These are phyloP conservation scores for Penicillium hesseltinei DNA, from an alignment of 2,329 filamentous ascomycete species.

Conservation along the genomic window DNA sequence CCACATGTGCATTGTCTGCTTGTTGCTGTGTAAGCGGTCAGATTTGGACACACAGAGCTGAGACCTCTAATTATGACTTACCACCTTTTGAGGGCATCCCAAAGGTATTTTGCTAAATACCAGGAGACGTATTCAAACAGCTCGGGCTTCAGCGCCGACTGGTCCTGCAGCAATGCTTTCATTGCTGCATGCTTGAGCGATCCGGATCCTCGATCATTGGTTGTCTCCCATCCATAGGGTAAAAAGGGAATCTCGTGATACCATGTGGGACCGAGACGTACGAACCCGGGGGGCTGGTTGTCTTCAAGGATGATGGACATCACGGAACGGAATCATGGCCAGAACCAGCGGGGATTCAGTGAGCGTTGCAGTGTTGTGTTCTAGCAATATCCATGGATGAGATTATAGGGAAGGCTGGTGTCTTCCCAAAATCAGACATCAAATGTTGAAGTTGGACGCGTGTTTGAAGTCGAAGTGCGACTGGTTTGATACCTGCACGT, in stretches of 20 bases:
- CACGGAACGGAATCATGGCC: not conserved
- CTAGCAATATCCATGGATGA: not conserved
- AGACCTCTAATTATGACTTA: conserved; percentile 18
- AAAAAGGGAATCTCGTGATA: conserved; percentile 40
- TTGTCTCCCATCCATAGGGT: conserved; percentile 27
- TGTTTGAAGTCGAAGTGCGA: not conserved
- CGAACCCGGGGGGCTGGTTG: conserved; percentile 7
- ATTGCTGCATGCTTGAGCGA: conserved; percentile 38
- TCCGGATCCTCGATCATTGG: conserved; percentile 28
- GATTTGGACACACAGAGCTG: not conserved
- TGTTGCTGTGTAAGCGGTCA: conserved; percentile 25
- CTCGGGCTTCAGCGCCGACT: conserved; percentile 34
- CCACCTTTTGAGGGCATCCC: conserved; percentile 39
- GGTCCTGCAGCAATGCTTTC: conserved; percentile 34
- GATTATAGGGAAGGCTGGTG: not conserved
- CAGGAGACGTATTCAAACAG: conserved; percentile 42
- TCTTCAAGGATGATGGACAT: conserved; percentile 13
- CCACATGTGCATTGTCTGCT: conserved; percentile 45
- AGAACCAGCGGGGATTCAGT: not conserved
- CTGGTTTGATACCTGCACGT: conserved; percentile 1
- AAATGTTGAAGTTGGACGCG: not conserved
- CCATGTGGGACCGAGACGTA: conserved; percentile 34
- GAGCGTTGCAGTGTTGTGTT: not conserved
- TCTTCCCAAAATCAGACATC: not conserved
- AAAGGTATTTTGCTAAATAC: conserved; percentile 40